Percentiles rank a stretch among this genome's conserved stretches.
Evolutionary conservation across 2,329 filamentous ascomycete species (phyloP).

Genomic region (Fusarium beomiforme): DNA sequence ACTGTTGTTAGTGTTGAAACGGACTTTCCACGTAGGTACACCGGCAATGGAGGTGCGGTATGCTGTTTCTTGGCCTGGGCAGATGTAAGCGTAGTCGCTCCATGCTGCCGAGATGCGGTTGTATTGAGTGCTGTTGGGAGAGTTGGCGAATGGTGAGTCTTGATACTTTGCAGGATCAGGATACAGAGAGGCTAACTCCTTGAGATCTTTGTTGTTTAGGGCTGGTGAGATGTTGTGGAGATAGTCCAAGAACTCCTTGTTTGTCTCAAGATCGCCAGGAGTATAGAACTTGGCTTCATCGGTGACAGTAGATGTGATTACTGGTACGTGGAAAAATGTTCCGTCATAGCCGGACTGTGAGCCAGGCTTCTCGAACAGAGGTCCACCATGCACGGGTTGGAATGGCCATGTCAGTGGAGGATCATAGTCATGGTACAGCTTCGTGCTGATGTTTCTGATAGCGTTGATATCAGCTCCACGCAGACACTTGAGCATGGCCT

Average conservation of each 20-base stretch:
- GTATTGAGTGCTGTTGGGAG: constrained; percentile 56
- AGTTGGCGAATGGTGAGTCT: constrained; percentile 49
- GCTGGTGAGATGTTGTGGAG: constrained; percentile 48
- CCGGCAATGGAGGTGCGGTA: constrained; percentile 48
- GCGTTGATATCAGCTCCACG: constrained; percentile 48
- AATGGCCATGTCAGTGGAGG: constrained; percentile 59
- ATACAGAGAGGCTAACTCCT: constrained; percentile 45
- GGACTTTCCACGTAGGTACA: constrained; percentile 50
- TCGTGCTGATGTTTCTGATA: constrained; percentile 51
- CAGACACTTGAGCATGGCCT: constrained; percentile 52
- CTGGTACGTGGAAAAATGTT: constrained; percentile 50
- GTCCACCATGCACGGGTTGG: constrained; percentile 58
- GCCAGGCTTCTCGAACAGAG: constrained; percentile 57
- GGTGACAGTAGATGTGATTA: constrained; percentile 50
- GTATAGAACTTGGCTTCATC: constrained; percentile 50
- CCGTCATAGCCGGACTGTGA: constrained; percentile 52
- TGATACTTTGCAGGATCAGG: constrained; percentile 48
- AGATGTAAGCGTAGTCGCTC: constrained; percentile 58
- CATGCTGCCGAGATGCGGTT: constrained; percentile 55
- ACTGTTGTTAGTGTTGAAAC: constrained; percentile 51
- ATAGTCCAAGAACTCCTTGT: constrained; percentile 50
- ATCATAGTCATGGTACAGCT: constrained; percentile 51
- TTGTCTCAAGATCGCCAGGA: constrained; percentile 47
- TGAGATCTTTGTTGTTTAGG: constrained; percentile 45
- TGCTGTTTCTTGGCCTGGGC: constrained; percentile 56